These are phyloP conservation scores for Achaetomiella virescens DNA, from an alignment of 495 filamentous ascomycete genomes.

Conservation along the genomic window DNA sequence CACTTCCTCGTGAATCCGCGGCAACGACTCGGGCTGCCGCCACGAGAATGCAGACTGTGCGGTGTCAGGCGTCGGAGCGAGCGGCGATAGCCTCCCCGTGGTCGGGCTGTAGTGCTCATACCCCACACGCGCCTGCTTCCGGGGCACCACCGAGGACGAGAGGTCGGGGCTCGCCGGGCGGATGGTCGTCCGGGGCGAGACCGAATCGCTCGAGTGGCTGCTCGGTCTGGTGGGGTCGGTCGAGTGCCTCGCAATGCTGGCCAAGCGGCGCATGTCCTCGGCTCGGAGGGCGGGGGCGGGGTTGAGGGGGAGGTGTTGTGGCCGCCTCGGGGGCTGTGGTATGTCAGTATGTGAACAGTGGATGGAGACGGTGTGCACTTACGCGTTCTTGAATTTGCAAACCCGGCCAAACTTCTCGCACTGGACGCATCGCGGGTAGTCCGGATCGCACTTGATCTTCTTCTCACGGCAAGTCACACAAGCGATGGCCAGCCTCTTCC, in stretches of 20 bases:
- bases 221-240: constrained; percentile 30
- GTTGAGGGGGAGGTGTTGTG: constrained; percentile 35
- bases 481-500: constrained; percentile 82
- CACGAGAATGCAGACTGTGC: constrained; percentile 29
- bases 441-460: constrained; percentile 94
- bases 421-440: constrained; percentile 76
- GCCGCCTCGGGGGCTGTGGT: constrained; percentile 43
- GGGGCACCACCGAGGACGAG: constrained; percentile 22
- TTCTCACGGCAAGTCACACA: constrained; percentile 90
- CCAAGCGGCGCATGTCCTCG: constrained; percentile 38
- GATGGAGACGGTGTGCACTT: constrained; percentile 37
- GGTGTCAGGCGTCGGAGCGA: constrained; percentile 32
- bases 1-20: constrained; percentile 43
- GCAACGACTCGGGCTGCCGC: constrained; percentile 35
- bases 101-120: constrained; percentile 38
- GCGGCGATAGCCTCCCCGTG: constrained; percentile 24
- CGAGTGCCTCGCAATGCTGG: constrained; percentile 21
- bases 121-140: constrained; percentile 36
- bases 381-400: constrained; percentile 86
- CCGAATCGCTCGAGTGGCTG: constrained; percentile 38
- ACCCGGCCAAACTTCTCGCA: constrained; percentile 82
- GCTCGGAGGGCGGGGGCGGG: constrained; percentile 41
- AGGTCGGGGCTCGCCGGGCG: constrained; percentile 26
- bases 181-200: constrained; percentile 38
- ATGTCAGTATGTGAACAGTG: neutral